phyloP scores from a whole-genome alignment of 2,329 filamentous ascomycete species.

The Acrodontium crateriforme region DNA sequence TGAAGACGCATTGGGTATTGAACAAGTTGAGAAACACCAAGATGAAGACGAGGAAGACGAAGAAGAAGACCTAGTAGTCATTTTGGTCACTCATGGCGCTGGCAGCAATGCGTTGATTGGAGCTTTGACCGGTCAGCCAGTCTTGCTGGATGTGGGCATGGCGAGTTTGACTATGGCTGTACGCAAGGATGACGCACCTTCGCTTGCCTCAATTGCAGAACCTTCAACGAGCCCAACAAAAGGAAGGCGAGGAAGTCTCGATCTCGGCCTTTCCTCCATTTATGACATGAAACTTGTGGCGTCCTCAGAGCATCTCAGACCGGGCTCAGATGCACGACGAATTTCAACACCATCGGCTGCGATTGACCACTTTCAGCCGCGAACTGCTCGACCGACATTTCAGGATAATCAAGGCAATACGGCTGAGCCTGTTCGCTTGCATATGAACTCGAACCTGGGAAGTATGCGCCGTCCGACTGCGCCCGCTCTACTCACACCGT shows the following conservation, averaged over 20 bases:
- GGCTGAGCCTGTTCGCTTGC: too few relatives aligned
- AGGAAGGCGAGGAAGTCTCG: constrained; percentile 27
- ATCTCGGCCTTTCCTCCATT: constrained; percentile 37
- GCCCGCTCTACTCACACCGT: constrained; percentile 13
- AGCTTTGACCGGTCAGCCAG: constrained; percentile 79
- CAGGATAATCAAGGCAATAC: not conserved
- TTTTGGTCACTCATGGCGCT: constrained; percentile 86
- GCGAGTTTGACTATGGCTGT: constrained; percentile 84
- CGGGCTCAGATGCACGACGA: constrained; percentile 30
- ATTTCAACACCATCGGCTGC: constrained; percentile 11
- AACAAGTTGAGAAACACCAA: constrained; percentile 22
- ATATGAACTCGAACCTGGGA: constrained; percentile 24
- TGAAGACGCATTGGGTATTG: constrained; percentile 22
- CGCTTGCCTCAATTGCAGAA: constrained; percentile 1
- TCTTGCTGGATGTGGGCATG: constrained; percentile 78
- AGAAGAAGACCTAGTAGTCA: constrained; percentile 61
- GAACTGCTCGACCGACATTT: not conserved
- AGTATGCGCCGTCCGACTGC: constrained; percentile 26
- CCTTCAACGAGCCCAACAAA: constrained; percentile 13
- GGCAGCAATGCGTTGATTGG: constrained; percentile 93
- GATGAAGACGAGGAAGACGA: constrained; percentile 36
- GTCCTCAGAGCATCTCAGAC: constrained; percentile 58
- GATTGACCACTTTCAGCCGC: constrained; percentile 17
- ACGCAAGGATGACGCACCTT: constrained; percentile 34
- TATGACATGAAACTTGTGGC: constrained; percentile 66